Conservation (phyloP, 441 rosid genomes). For the Erodium texanum region DNA sequence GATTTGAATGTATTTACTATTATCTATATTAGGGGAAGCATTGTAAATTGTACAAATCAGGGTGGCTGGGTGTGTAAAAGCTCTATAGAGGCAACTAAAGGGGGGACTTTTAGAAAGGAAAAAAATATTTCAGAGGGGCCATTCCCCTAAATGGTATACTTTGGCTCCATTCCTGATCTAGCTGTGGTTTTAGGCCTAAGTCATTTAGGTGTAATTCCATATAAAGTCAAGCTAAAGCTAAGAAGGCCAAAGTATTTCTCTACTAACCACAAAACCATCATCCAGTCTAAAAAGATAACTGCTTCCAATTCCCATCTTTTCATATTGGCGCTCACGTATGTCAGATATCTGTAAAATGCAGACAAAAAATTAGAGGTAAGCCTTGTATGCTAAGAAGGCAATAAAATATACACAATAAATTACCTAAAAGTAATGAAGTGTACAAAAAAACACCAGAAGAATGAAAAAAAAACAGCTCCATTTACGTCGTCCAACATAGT, state of each 20-base stretch:
- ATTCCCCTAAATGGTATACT: too few species aligned
- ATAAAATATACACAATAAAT: background rate
- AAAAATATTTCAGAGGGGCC: too few species aligned
- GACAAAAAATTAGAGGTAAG: slow-evolving; percentile 13
- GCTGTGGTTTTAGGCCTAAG: background rate
- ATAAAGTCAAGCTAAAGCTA: slow-evolving; percentile 7
- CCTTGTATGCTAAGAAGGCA: slow-evolving; percentile 12
- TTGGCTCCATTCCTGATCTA: background rate
- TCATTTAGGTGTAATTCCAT: background rate
- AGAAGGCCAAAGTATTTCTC: slow-evolving; percentile 1
- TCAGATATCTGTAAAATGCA: slow-evolving; percentile 76
- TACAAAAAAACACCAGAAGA: background rate
- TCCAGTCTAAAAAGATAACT: slow-evolving; percentile 98
- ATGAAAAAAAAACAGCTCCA: slow-evolving; percentile 10
- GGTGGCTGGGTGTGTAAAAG: too few species aligned
- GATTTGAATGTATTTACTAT: too few species aligned
- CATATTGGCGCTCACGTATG: slow-evolving; percentile 81
- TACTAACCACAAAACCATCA: slow-evolving; percentile 93
- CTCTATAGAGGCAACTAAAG: too few species aligned
- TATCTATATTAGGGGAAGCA: too few species aligned
- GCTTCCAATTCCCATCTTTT: slow-evolving; percentile 99
- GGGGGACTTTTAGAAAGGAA: too few species aligned
- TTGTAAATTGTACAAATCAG: too few species aligned
- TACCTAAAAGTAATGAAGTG: background rate
- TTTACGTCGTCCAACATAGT: slow-evolving; percentile 8